Evolutionary conservation across 2,329 filamentous ascomycete species (phyloP), one percentile per base, ranked within the genome.

Genomic region (Colletotrichum tropicicola): DNA sequence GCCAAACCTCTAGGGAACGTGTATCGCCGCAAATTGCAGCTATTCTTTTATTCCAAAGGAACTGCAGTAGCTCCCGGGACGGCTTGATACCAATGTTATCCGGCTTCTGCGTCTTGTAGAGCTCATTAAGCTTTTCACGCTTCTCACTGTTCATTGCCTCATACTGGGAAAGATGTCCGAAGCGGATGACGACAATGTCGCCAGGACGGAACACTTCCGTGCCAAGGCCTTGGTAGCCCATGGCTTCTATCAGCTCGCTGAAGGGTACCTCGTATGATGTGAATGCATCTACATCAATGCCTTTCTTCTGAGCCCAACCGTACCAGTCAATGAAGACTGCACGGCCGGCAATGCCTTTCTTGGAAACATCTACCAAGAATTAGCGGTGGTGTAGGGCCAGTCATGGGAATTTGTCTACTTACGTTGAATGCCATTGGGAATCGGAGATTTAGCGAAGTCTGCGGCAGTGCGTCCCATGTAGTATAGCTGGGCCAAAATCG

Each of bases 311-410:
- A 12, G 84, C 81, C 66, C 83, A 87, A n/a, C 76, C 68, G 3
- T 78, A 80, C 54, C 82, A 88, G 70, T 89, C 87, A 0, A 87
- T 72, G 0, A 87, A 73, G 1, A 87, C 76, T 15, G 83, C 84
- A 0, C 84, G 79, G 3, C 83, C 83, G 2, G 80, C 80, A 5
- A 86, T 78, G 23, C 82, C 81, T 2, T 56, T 65, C 17, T 19
- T 27, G 9, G 44, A 35, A 5, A 49, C 10, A 8, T 41, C 59
- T 58, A 48, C 3, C 54, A 23, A 13, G 65, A 39, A 15, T 13
- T 30, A 55, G 17, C 15, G 35, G 17, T 47, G 25, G 39, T 21
- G 43, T 15, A 19, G n/a, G 23, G 12, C 15, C n/a, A n/a, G n/a
- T n/a, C n/a, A n/a, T n/a, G n/a, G n/a, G n/a, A n/a, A n/a, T n/a